Evolutionary conservation across 306 rosid genomes (phyloP).

Genomic region (Lathyrus aphaca): DNA sequence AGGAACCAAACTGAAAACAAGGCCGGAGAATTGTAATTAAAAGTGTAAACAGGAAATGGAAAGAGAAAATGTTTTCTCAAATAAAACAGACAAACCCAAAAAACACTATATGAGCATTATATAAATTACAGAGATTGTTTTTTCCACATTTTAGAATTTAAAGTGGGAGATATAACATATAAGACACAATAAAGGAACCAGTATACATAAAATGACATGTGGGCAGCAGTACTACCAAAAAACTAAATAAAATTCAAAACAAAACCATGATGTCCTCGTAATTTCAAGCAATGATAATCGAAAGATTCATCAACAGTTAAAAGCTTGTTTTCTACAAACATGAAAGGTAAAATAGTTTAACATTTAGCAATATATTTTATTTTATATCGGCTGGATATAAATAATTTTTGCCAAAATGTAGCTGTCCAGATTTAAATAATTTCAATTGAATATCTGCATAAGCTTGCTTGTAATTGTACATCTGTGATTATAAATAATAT

Average conservation of each 20-base stretch:
- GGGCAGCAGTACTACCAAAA: constrained; percentile 27
- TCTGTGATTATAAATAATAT: constrained; percentile 24
- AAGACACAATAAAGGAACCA: constrained; percentile 16
- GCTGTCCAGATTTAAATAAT: constrained; percentile 20
- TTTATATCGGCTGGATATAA: constrained; percentile 23
- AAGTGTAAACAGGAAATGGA: constrained; percentile 7
- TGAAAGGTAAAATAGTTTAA: constrained; percentile 10
- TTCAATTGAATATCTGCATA: background rate
- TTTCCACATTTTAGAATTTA: constrained; percentile 1
- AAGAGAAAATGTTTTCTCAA: background rate
- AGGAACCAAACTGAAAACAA: constrained; percentile 6
- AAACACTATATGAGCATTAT: constrained; percentile 14
- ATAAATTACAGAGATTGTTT: background rate
- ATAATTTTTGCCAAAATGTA: constrained; percentile 11
- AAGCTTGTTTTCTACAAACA: background rate
- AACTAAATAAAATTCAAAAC: background rate
- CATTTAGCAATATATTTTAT: constrained; percentile 23
- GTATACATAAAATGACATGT: constrained; percentile 31
- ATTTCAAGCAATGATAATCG: constrained; percentile 11
- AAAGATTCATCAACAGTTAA: constrained; percentile 9
- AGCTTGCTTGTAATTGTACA: constrained; percentile 27
- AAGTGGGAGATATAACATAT: constrained; percentile 16
- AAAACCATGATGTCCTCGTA: constrained; percentile 8
- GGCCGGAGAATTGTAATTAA: background rate
- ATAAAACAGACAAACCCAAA: constrained; percentile 17